Evolutionary conservation across 2,329 filamentous ascomycete genomes (phyloP), one percentile per base, ranked within the genome.

Genomic region (Herpotrichia juniperi): DNA sequence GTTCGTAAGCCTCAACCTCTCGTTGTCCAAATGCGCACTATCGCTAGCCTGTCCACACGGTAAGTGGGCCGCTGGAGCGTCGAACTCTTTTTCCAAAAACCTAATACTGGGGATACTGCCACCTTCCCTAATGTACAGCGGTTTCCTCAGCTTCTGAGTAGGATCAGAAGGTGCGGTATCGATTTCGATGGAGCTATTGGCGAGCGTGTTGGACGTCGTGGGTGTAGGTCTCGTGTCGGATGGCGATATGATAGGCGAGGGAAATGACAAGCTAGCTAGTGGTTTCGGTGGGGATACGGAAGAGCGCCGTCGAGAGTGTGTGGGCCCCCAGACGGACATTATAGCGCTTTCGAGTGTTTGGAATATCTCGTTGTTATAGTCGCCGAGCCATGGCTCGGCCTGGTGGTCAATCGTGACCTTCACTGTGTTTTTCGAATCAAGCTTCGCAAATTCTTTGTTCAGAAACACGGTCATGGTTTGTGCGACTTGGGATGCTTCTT

Each of bases 1-100:
- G 74, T 99, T 99, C 62, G 90, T 78, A 50, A 99, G 79, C 46
- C 94, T 81, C 73, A 99, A 78, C n/a, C 94, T 79, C 81, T 99
- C 94, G 66, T 99, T 97, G 67, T 96, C 91, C 74, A 99, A 76
- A 82, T 99, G 94, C 16, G 93, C 94, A 46, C 88, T 87, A 68
- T 99, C 94, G 63, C 91, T 97, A 11, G 93, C 92, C 74, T 97
- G 93, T 0, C 96, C 96, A 67, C 93, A 97, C 0, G 94, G 96
- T 28, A 99, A 76, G 73, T 97, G 93, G 0, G 93, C 93, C 0
- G 94, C 93, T 0, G 93, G 92, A 0, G 94, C 94, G 2, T 83
- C 82, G 68, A 97, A 97, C 65, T 96, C 91, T 76, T 96, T 96
- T 73, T 97, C 93, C 31, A 97, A 71, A 68, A 97, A 97, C 5